Conservation (phyloP, 139 green algal genomes). For the Chlorella vulgaris region DNA sequence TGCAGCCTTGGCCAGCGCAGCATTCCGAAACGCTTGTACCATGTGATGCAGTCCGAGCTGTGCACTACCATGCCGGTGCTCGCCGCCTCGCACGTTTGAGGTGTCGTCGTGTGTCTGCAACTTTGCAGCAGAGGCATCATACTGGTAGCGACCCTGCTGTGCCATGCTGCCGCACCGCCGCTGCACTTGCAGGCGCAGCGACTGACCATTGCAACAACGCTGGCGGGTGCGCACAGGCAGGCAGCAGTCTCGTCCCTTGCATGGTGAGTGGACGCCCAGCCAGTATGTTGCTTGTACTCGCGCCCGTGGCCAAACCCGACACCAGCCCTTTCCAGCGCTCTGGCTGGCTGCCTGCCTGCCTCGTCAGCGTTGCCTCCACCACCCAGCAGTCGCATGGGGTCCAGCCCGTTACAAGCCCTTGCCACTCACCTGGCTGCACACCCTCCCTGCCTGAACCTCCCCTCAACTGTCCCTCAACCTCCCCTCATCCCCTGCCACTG, state of each 20-base stretch:
- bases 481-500: not conserved
- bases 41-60: not conserved
- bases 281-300: not conserved
- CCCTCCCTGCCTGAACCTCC: no score
- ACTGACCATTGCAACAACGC: constrained; percentile 58
- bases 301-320: not conserved
- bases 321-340: not conserved
- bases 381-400: no score
- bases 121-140: not conserved
- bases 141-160: not conserved
- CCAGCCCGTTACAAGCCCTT: no score
- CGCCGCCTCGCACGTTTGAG: not conserved
- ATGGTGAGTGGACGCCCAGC: constrained; percentile 59
- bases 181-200: constrained; percentile 52
- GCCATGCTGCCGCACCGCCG: not conserved
- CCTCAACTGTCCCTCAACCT: no score
- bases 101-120: not conserved
- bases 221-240: constrained; percentile 66
- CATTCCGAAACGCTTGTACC: not conserved
- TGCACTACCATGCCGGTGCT: no score
- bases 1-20: not conserved
- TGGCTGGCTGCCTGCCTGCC: no score
- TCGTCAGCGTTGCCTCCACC: no score
- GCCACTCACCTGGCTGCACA: no score
- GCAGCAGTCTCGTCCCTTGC: constrained; percentile 68